phyloP scores from a whole-genome alignment of 139 green algal species.

The Tetraselmis chui region DNA sequence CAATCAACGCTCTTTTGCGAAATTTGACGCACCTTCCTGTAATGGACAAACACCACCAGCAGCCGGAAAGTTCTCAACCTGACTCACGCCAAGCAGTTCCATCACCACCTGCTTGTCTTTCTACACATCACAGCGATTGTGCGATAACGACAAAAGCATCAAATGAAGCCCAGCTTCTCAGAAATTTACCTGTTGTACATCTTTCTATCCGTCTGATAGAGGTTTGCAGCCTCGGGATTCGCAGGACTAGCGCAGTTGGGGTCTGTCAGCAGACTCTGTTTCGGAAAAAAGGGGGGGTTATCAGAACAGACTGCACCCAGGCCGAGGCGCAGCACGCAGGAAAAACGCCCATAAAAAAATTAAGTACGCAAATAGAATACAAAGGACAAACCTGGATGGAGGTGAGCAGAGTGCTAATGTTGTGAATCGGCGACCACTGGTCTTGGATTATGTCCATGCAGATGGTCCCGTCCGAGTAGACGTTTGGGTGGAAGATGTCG shows the following conservation, averaged over 20 bases:
- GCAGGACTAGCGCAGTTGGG: conserved; percentile 81
- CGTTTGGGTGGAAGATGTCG: conserved; percentile 77
- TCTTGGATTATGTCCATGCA: conserved; percentile 95
- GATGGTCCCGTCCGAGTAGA: conserved; percentile 79
- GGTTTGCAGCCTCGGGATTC: conserved; percentile 83
- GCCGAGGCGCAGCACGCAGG: no score
- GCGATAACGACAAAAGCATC: background rate
- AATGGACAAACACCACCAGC: no score
- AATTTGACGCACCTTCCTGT: background rate
- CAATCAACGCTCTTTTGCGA: background rate
- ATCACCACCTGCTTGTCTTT: background rate
- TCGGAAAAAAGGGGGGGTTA: no score
- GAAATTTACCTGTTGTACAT: conserved; percentile 68
- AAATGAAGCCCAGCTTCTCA: background rate
- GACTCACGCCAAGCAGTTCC: no score
- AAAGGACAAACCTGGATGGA: conserved; percentile 61
- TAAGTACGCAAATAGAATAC: no score
- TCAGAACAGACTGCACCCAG: no score
- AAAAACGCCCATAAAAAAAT: no score
- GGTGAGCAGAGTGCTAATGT: conserved; percentile 82
- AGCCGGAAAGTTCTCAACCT: no score
- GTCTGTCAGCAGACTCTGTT: conserved; percentile 75
- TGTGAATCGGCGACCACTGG: conserved; percentile 81
- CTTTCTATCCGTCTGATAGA: conserved; percentile 52
- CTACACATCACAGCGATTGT: background rate